phyloP scores from a whole-genome alignment of 2,329 filamentous ascomycete species.

The Aureobasidium lini region DNA sequence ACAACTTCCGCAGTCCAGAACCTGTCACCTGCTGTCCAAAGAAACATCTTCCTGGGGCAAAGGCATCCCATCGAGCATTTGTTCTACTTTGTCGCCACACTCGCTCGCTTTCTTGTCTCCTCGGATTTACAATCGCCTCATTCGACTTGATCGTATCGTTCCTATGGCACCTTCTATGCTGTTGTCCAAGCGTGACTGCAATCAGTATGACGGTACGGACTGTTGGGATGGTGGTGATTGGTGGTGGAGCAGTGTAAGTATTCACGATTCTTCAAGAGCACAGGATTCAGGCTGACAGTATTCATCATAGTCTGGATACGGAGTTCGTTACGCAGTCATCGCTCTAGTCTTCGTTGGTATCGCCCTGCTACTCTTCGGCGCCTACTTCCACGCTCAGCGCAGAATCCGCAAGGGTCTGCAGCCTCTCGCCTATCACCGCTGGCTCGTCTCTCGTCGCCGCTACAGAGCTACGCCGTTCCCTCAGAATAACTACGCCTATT shows the following conservation, averaged over 20 bases:
- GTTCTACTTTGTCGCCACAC: neutral
- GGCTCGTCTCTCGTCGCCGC: constrained; percentile 24
- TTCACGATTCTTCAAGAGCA: neutral
- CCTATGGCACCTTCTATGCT: constrained; percentile 1
- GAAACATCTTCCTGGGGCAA: neutral
- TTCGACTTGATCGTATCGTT: neutral
- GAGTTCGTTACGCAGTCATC: constrained; percentile 66
- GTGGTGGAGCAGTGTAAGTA: constrained; percentile 6
- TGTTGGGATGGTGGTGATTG: neutral
- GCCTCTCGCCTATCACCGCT: constrained; percentile 62
- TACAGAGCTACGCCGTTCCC: constrained; percentile 8
- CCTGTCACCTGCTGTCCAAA: neutral
- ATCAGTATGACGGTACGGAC: neutral
- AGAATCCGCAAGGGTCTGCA: constrained; percentile 58
- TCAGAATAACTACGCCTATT: constrained; percentile 15
- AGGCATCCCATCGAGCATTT: neutral
- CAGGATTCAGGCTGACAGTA: neutral
- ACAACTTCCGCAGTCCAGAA: neutral
- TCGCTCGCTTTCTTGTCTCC: neutral
- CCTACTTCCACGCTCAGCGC: constrained; percentile 61
- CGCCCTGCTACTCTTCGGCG: constrained; percentile 56
- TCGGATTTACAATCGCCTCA: too few species aligned
- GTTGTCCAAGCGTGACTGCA: neutral
- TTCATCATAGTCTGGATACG: constrained; percentile 49
- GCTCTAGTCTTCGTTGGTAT: constrained; percentile 52